These are phyloP conservation scores for Saururus chinensis DNA, from an alignment of 164 flowering plant species.

Conservation along the genomic window DNA sequence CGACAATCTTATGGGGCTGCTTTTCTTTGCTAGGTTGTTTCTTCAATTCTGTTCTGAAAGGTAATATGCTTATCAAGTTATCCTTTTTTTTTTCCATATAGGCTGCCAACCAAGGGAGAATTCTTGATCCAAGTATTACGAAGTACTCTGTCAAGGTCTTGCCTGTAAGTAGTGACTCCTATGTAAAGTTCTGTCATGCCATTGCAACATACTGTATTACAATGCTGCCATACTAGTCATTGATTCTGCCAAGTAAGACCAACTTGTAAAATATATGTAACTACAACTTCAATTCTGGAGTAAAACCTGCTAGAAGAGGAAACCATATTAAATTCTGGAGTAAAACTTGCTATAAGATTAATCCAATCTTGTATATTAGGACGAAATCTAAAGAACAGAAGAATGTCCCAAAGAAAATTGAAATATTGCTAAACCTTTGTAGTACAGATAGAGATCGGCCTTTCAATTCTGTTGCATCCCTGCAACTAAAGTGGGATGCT, in stretches of 20 bases:
- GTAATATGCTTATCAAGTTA: too few relatives aligned
- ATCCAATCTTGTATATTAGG: not conserved
- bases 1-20: too few relatives aligned
- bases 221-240: not conserved
- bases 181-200: not conserved
- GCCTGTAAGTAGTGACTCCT: conserved; percentile 49
- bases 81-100: conserved; percentile 3
- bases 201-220: not conserved
- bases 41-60: too few relatives aligned
- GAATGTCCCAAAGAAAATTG: not conserved
- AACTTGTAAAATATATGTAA: not conserved
- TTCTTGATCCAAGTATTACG: conserved; percentile 59
- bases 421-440: not conserved
- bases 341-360: not conserved
- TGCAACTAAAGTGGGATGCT: not conserved
- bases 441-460: not conserved
- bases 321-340: not conserved
- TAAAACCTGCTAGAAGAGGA: not conserved
- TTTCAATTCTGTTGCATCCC: too few relatives aligned
- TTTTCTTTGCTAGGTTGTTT: too few relatives aligned
- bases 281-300: not conserved
- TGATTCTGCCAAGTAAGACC: not conserved
- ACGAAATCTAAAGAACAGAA: not conserved
- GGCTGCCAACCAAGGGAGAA: conserved; percentile 58
- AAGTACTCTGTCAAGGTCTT: conserved; percentile 76